Evolutionary conservation across 169 alveolate species (phyloP).

Genomic region (Haemoproteus tartakovskyi): DNA sequence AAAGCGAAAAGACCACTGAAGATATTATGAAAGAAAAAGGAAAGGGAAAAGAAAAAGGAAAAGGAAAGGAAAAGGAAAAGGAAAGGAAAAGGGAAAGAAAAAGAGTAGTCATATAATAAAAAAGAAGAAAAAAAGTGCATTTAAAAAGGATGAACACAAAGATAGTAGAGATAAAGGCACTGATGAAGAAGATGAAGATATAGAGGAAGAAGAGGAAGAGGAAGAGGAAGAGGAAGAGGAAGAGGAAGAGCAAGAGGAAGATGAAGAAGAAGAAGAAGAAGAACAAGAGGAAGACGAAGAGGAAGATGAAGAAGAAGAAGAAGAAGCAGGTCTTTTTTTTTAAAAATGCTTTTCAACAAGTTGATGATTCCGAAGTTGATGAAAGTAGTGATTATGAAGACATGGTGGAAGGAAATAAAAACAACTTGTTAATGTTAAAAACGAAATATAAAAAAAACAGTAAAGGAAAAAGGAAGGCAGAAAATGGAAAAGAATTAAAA

Average conservation of each 20-base stretch:
- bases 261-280: neutral
- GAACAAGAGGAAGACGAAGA: neutral
- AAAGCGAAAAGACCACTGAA: no score
- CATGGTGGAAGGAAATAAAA: no score
- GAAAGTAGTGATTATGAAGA: no score
- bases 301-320: neutral
- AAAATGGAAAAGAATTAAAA: neutral
- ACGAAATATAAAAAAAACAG: neutral
- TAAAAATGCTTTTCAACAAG: no score
- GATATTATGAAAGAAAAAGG: no score
- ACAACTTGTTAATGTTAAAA: no score
- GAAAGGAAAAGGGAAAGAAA: neutral
- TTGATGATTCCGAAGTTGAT: no score
- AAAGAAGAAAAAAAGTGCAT: neutral
- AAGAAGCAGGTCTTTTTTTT: no score
- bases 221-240: neutral
- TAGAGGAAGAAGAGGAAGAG: neutral
- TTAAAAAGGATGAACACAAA: neutral
- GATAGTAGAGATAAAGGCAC: neutral
- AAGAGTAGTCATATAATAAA: neutral
- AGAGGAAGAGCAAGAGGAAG: neutral
- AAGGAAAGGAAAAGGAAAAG: neutral
- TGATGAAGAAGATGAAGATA: no score
- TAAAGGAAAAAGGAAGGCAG: neutral
- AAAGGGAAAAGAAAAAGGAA: neutral